Evolutionary conservation across 805 yeast species (phyloP).

Genomic region (Teunomyces tritomae): DNA sequence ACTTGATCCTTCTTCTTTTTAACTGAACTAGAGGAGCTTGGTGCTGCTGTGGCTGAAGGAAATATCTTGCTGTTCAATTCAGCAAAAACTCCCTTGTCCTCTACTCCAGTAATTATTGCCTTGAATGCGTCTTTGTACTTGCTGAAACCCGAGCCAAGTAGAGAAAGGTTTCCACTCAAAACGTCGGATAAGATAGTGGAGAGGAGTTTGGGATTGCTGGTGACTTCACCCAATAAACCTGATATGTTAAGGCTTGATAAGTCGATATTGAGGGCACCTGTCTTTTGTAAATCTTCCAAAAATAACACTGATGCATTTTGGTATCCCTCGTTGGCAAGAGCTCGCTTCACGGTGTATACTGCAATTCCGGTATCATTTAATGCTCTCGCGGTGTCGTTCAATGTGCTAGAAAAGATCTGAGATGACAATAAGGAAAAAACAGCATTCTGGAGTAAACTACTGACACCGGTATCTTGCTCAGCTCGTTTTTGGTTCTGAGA

Average conservation of each 20-base stretch:
- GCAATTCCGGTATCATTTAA: slow-evolving; percentile 42
- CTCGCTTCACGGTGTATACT: slow-evolving; percentile 34
- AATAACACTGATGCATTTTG: slow-evolving; percentile 35
- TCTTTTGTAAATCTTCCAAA: slow-evolving; percentile 22
- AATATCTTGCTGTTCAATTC: slow-evolving; percentile 33
- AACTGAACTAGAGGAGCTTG: slow-evolving; percentile 9
- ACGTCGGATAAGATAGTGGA: slow-evolving; percentile 20
- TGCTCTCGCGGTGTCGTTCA: slow-evolving; percentile 28
- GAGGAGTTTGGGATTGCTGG: slow-evolving; percentile 22
- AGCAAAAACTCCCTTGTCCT: slow-evolving; percentile 34
- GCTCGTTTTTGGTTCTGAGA: slow-evolving; percentile 10
- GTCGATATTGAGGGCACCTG: slow-evolving; percentile 26
- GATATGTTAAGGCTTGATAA: slow-evolving; percentile 26
- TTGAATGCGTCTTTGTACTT: slow-evolving; percentile 31
- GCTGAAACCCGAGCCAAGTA: slow-evolving; percentile 10
- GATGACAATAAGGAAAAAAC: slow-evolving; percentile 29
- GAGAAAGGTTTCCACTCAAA: slow-evolving; percentile 19
- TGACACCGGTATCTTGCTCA: slow-evolving; percentile 19
- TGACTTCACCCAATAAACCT: slow-evolving; percentile 19
- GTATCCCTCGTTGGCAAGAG: slow-evolving; percentile 33
- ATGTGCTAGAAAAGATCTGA: slow-evolving; percentile 20
- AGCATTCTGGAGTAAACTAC: slow-evolving; percentile 26
- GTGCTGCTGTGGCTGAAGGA: slow-evolving; percentile 10
- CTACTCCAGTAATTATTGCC: slow-evolving; percentile 31
- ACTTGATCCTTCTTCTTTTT: slow-evolving; percentile 7